These are phyloP conservation scores for Miscanthus lutarioriparius DNA, from an alignment of 176 grass and related monocot genomes.

Conservation along the genomic window DNA sequence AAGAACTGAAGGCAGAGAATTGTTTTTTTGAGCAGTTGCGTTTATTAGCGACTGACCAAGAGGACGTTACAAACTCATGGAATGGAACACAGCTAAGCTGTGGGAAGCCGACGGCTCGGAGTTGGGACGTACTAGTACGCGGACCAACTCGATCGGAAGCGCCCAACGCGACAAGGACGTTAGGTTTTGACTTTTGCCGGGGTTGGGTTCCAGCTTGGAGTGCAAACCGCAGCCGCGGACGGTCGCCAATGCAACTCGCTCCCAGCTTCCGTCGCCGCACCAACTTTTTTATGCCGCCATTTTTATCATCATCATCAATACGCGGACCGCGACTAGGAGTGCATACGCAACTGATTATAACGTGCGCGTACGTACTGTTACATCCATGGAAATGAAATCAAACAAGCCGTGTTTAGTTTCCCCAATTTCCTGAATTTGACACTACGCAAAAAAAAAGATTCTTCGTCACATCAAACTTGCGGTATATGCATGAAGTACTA, in stretches of 20 bases:
- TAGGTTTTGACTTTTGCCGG: not conserved
- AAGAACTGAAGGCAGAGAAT: no score
- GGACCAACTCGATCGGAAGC: not conserved
- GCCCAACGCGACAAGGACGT: not conserved
- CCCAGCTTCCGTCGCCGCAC: not conserved
- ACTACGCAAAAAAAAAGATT: no score
- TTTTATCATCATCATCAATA: not conserved
- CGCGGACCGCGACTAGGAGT: not conserved
- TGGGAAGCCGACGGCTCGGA: no score
- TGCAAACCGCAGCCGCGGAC: not conserved
- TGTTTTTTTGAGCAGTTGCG: not conserved
- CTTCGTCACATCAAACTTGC: no score
- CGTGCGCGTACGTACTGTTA: not conserved
- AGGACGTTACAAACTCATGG: not conserved
- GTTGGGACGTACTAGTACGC: no score
- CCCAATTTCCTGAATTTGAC: no score
- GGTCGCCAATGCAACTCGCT: no score
- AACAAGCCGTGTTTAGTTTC: no score
- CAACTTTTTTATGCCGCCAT: not conserved
- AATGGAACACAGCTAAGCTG: not conserved
- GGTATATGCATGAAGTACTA: no score
- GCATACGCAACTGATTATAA: not conserved
- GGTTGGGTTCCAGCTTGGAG: no score
- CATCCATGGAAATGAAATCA: not conserved
- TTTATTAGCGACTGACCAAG: not conserved